Evolutionary conservation across 805 yeast genomes (phyloP).

Genomic region (Pichia deserticola): DNA sequence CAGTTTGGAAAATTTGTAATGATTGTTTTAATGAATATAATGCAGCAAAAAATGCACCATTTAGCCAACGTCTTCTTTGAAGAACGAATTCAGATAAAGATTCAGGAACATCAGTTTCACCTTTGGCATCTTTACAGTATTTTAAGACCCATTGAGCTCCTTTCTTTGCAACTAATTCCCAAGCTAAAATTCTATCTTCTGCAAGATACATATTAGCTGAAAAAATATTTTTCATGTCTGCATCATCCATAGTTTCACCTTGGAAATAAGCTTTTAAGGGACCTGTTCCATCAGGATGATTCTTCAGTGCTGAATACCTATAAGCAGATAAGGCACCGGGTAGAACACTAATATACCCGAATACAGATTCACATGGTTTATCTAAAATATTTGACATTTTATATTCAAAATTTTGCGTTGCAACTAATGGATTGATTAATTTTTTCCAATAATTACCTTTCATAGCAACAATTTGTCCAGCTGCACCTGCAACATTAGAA

Average conservation of each 20-base stretch:
- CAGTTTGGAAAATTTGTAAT: constrained; percentile 80
- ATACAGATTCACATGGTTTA: constrained; percentile 86
- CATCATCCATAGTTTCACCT: constrained; percentile 53
- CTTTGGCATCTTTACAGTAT: constrained; percentile 87
- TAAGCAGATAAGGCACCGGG: constrained; percentile 97
- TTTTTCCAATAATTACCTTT: constrained; percentile 84
- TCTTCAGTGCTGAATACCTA: constrained; percentile 77
- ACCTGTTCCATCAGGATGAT: constrained; percentile 87
- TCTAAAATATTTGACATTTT: constrained; percentile 95
- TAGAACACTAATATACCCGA: constrained; percentile 87
- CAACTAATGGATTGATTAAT: constrained; percentile 83
- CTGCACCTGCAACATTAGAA: constrained; percentile 97
- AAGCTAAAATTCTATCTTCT: constrained; percentile 91
- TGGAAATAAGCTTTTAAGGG: constrained; percentile 84
- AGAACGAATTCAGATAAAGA: constrained; percentile 88
- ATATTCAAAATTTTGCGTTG: constrained; percentile 94
- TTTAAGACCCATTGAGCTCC: constrained; percentile 82
- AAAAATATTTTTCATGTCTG: constrained; percentile 57
- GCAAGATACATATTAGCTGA: constrained; percentile 97
- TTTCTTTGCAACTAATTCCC: constrained; percentile 88
- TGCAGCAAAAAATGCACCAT: constrained; percentile 97
- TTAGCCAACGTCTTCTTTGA: constrained; percentile 97
- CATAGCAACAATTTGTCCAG: constrained; percentile 95
- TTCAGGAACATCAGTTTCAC: constrained; percentile 97
- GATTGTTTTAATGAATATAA: constrained; percentile 81